A percentile compares a stretch with the other conserved stretches of the same genome.
Conservation (phyloP, 1,139 yeast genomes). For the Geotrichum restrictum region DNA sequence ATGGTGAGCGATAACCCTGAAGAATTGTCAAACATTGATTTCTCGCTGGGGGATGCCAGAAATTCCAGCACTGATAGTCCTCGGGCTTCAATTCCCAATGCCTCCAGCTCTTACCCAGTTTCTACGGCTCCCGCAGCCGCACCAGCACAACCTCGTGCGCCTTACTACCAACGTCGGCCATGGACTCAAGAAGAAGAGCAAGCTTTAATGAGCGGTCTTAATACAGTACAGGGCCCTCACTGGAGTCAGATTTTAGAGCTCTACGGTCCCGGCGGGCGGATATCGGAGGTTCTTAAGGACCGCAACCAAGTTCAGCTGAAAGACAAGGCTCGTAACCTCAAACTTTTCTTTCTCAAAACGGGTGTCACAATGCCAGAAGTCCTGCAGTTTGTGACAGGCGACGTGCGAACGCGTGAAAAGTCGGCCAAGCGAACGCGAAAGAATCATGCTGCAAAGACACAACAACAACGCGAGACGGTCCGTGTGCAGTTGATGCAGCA, state of each 20-base stretch:
- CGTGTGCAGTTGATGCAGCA: conserved; percentile 3
- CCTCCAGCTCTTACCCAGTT: conserved; percentile 3
- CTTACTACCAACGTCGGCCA: conserved; percentile 49
- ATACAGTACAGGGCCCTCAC: conserved; percentile 73
- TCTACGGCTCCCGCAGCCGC: conserved; percentile 6
- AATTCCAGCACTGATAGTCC: not conserved
- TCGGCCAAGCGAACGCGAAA: conserved; percentile 13
- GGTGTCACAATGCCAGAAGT: conserved; percentile 65
- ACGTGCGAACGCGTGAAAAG: conserved; percentile 51
- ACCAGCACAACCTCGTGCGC: conserved; percentile 16
- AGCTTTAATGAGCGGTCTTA: conserved; percentile 76
- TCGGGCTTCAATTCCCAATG: not conserved
- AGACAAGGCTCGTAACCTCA: conserved; percentile 95
- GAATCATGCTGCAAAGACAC: conserved; percentile 4
- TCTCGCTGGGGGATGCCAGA: not conserved
- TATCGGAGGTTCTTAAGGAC: conserved; percentile 77
- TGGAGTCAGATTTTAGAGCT: conserved; percentile 87
- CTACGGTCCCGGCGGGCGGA: conserved; percentile 88
- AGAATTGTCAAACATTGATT: not conserved
- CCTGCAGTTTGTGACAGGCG: conserved; percentile 81
- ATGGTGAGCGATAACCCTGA: conserved; percentile 2
- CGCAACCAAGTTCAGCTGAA: conserved; percentile 87
- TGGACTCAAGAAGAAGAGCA: conserved; percentile 91
- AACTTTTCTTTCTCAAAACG: conserved; percentile 68
- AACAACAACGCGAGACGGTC: conserved; percentile 7